Base-by-base conservation (phyloP, 768 basidiomycete species). In the Daedalea quercina region DNA sequence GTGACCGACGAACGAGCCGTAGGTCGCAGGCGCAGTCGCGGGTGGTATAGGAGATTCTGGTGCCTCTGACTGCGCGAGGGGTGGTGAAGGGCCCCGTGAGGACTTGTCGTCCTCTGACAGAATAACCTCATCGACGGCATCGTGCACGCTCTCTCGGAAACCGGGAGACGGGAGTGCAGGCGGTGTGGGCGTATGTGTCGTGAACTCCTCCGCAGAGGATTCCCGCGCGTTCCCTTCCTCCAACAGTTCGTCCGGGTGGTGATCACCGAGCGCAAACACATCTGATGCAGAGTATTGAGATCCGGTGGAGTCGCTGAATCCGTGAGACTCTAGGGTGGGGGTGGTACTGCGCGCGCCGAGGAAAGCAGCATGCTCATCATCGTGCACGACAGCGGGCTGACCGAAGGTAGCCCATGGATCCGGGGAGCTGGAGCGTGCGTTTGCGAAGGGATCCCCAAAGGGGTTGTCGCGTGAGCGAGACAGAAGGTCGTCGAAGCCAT, bases 401-500 rank as follows among this genome's bases (percentile, higher is more conserved):
- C 76, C 82, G 35, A 80, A 82, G 53, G 76, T 78, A 3, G 84
- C 72, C 87, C 87, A 90, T 58, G 87, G 87, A 66, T 90, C 87
- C 41, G 85, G 84, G 19, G 87, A 87, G 57, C 68, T 64, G 20
- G 85, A 81, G 41, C 86, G 65, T 25, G 63, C 77, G 53, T 78
- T 77, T n/a, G 76, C 71, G 59, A 87, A 88, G 3, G 84, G 84
- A 63, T 86, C 81, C 35, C 80, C 80, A 55, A 90, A 90, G 0
- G 87, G 87, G 60, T 90, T 89, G 52, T 87, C 84, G 59, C 79
- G 77, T 24, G 85, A 83, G 17, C 71, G 73, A 11, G 72, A 73
- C 33, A 90, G 75, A 45, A 90, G 67, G 68, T 90, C 87, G 71
- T 90, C 87, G 66, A 90, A 90, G 61, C 78, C 72, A 67, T 87